Base-by-base conservation (phyloP, 2,329 filamentous ascomycete species). In the Immersiporthe knoxdaviesiana region DNA sequence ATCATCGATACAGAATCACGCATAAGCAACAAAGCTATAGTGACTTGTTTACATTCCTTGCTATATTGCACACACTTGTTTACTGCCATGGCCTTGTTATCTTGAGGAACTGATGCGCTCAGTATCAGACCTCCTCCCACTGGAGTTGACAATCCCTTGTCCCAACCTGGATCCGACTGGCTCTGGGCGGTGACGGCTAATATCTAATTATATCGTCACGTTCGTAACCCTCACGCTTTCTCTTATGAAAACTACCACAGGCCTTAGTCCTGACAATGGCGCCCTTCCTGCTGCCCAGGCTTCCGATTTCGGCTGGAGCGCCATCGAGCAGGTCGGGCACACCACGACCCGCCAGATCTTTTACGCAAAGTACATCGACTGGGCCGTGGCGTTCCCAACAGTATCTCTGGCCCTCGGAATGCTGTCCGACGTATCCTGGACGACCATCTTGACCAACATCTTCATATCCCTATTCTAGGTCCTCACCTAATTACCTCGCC, bases 401-500 rank as follows among this genome's bases (percentile, higher is more conserved):
- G 72, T 79, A 35, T 74, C 78, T 14, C 75, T 84, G 30, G 78
- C 81, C 2, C 76, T 84, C 8, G 82, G 83, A 27, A 77, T 85
- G 10, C 71, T 83, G n/a, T 82, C 81, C 37, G 82, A 82, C 35
- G 77, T 84, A n/a, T 82, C 82, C 35, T 85, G 83, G 83, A 82
- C 84, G 11, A 84, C 82, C 7, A 85, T 85, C 67, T 39, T 83
- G 62, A 83, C 78, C 72, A 82, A 84, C 65, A 75, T 85, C 67
- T 76, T 78, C 65, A 75, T 84, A 39, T 73, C 81, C 7, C 82
- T 81, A 81, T 78, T 78, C 68, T 85, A 83, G 81, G 72, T 84
- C 70, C 70, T 84, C 73, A 79, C 79, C 21, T n/a, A n/a, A n/a
- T n/a, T 84, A 84, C 72, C 79, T 85, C 54, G 77, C 79, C 59